phyloP scores from a whole-genome alignment of 768 basidiomycete genomes.

The Vararia minispora region DNA sequence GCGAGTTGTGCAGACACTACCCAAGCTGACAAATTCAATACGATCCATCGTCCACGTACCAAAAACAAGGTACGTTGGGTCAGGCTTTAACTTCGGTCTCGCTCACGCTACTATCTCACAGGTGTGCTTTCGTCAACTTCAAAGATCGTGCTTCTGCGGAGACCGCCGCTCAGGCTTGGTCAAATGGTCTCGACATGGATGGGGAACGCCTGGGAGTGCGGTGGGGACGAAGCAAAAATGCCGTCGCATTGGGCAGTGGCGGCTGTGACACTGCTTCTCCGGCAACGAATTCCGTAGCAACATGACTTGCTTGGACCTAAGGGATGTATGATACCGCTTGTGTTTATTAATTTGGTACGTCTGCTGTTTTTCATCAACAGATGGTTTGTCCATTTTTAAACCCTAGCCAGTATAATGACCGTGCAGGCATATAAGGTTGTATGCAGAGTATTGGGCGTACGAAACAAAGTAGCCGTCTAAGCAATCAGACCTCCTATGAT shows the following conservation, averaged over 20 bases:
- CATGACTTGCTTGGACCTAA: no score
- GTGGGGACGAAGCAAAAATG: slow-evolving; percentile 75
- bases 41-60: slow-evolving; percentile 81
- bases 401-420: no score
- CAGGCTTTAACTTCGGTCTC: background rate
- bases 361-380: no score
- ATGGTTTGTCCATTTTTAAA: no score
- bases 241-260: no score
- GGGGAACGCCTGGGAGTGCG: slow-evolving; percentile 63
- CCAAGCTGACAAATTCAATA: slow-evolving; percentile 51
- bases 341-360: no score
- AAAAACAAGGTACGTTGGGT: slow-evolving; percentile 48
- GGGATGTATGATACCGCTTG: no score
- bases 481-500: slow-evolving; percentile 18
- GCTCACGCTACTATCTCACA: slow-evolving; percentile 17
- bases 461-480: no score
- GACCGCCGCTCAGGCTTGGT: slow-evolving; percentile 77
- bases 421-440: no score
- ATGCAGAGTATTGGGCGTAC: no score
- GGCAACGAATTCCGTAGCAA: no score
- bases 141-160: slow-evolving; percentile 76
- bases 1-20: slow-evolving; percentile 54
- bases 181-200: slow-evolving; percentile 83
- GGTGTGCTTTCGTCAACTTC: slow-evolving; percentile 96
- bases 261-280: no score